Evolutionary conservation across 139 green algal species (phyloP).

Genomic region (Chlamydomonas sp.): DNA sequence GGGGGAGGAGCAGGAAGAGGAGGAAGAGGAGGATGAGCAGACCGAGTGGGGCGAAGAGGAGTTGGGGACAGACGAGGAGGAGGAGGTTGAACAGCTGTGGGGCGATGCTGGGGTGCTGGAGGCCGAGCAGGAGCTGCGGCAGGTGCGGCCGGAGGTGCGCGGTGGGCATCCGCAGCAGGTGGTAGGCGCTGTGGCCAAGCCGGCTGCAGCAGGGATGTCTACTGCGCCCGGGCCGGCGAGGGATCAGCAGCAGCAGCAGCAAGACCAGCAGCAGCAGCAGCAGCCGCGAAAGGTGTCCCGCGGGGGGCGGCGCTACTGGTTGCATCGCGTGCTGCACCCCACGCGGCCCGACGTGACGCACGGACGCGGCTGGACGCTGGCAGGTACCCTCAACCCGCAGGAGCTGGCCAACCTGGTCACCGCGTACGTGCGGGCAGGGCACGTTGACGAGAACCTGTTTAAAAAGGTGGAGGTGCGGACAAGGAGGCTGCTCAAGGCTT

Average conservation of each 20-base stretch:
- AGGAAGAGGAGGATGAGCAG: neutral
- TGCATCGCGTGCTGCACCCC: neutral
- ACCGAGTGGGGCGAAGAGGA: slow-evolving; percentile 1
- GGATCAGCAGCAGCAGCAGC: neutral
- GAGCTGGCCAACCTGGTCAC: slow-evolving; percentile 40
- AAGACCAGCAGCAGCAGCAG: neutral
- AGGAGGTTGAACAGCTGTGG: no score
- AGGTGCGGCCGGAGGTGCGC: neutral
- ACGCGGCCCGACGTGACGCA: neutral
- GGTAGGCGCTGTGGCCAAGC: neutral
- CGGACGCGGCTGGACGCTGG: slow-evolving; percentile 4
- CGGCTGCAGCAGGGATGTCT: neutral
- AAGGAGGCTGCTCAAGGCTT: neutral
- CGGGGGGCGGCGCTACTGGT: slow-evolving; percentile 26
- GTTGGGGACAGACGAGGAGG: neutral
- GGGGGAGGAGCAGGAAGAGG: neutral
- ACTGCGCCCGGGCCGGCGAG: no score
- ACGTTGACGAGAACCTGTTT: slow-evolving; percentile 45
- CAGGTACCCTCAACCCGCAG: slow-evolving; percentile 16
- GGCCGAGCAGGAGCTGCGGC: neutral
- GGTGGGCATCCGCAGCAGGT: neutral
- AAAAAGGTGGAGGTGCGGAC: slow-evolving; percentile 12
- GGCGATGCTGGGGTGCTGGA: neutral
- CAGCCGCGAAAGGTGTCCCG: neutral
- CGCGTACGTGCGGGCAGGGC: slow-evolving; percentile 30